A percentile compares a stretch with the other conserved stretches of the same genome.
phyloP scores from a whole-genome alignment of 2,329 filamentous ascomycete genomes.

The Dryadomyces quercivorus region DNA sequence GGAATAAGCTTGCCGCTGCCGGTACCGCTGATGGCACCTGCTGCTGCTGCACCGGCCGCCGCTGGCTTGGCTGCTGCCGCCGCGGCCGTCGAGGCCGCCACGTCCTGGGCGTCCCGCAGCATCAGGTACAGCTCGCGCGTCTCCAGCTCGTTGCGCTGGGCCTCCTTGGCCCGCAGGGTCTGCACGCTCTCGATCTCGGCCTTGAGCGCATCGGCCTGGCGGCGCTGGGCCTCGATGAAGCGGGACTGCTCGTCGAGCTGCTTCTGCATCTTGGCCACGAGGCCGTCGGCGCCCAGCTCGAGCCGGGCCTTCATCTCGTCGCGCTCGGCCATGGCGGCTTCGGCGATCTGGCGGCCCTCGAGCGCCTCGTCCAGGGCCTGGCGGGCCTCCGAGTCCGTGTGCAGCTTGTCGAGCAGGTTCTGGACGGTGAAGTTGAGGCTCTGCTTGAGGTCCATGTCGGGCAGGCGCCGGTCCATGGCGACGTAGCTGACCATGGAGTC shows the following conservation, averaged over 20 bases:
- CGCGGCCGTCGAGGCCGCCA: constrained; percentile 72
- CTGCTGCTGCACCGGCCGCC: background rate
- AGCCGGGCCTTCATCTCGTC: constrained; percentile 87
- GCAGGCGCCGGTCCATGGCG: constrained; percentile 89
- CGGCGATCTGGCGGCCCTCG: constrained; percentile 83
- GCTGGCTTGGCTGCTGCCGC: background rate
- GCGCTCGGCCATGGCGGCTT: constrained; percentile 88
- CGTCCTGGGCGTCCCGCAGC: constrained; percentile 93
- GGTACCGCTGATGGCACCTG: background rate
- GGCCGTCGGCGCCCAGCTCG: constrained; percentile 81
- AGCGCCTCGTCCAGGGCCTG: constrained; percentile 85
- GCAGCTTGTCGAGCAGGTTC: constrained; percentile 84
- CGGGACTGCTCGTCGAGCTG: constrained; percentile 87
- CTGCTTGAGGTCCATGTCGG: constrained; percentile 96
- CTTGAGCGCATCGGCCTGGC: constrained; percentile 80
- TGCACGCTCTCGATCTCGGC: constrained; percentile 81
- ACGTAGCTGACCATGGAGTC: constrained; percentile 99
- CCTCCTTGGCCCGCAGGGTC: constrained; percentile 73
- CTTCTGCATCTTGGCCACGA: constrained; percentile 85
- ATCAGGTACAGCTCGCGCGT: constrained; percentile 95
- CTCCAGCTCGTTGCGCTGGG: constrained; percentile 90
- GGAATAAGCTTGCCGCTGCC: constrained; percentile 29
- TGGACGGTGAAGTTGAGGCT: constrained; percentile 97
- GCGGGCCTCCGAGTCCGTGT: constrained; percentile 89
- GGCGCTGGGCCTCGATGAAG: constrained; percentile 77